phyloP scores from a whole-genome alignment of 2,329 filamentous ascomycete genomes.

The Alternaria angustiovoidea region DNA sequence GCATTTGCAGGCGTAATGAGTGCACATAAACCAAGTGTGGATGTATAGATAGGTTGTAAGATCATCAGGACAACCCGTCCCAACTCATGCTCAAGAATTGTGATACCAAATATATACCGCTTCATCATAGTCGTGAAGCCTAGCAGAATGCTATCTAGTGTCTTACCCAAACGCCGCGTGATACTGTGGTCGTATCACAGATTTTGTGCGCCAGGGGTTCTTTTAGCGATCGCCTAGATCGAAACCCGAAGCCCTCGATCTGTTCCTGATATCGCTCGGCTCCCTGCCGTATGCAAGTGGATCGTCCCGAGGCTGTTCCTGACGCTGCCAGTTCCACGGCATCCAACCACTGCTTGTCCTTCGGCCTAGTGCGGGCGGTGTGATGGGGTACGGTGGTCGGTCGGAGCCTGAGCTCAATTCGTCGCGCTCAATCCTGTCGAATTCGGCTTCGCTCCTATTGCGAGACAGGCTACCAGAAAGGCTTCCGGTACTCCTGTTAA shows the following conservation, averaged over 20 bases:
- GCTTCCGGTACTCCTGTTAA: slow-evolving; percentile 21
- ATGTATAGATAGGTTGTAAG: slow-evolving; percentile 3
- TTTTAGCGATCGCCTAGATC: slow-evolving; percentile 44
- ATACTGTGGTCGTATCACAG: slow-evolving; percentile 4
- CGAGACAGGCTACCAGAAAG: slow-evolving; percentile 68
- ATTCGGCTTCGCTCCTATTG: slow-evolving; percentile 86
- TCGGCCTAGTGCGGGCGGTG: slow-evolving; percentile 42
- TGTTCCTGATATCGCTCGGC: slow-evolving; percentile 30
- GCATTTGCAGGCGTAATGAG: slow-evolving; percentile 4
- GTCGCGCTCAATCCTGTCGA: slow-evolving; percentile 81
- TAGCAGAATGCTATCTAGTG: slow-evolving; percentile 11
- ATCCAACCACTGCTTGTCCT: slow-evolving; percentile 56
- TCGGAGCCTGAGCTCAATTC: slow-evolving; percentile 63
- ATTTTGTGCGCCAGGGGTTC: slow-evolving; percentile 16
- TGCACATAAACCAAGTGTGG: background rate
- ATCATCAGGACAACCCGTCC: slow-evolving; percentile 1
- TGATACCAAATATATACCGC: slow-evolving; percentile 6
- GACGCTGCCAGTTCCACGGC: slow-evolving; percentile 59
- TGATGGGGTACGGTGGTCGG: slow-evolving; percentile 51
- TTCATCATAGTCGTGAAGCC: slow-evolving; percentile 7
- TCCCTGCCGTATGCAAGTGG: slow-evolving; percentile 47
- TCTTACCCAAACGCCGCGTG: slow-evolving; percentile 18
- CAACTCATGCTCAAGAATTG: slow-evolving; percentile 3
- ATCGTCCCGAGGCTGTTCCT: slow-evolving; percentile 36
- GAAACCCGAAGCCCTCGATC: slow-evolving; percentile 41